Base-by-base conservation (phyloP, 73 alveolate genomes). In the Symbiodinium natans region DNA sequence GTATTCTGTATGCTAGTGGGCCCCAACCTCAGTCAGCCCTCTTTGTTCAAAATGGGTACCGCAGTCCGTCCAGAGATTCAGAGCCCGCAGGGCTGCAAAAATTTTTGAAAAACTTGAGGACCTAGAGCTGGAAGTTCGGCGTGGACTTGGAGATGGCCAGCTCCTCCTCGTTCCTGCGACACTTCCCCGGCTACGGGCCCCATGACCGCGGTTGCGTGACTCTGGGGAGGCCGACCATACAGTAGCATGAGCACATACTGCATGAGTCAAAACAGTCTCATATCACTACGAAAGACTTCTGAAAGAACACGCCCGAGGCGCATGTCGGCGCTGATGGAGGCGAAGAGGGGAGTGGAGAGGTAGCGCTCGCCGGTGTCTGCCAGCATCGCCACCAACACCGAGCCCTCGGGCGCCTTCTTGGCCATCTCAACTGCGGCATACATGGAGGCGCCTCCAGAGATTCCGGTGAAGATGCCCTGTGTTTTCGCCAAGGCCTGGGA, bases 281-380 rank as follows among this genome's bases (percentile, higher is more conserved):
- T n/a, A n/a, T n/a, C n/a, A n/a, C n/a, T n/a, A n/a, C n/a, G n/a
- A n/a, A n/a, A n/a, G n/a, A n/a, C n/a, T n/a, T n/a, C n/a, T n/a
- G n/a, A n/a, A n/a, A n/a, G n/a, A n/a, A n/a, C n/a, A n/a, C n/a
- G n/a, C n/a, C n/a, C 97, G 54, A 68, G 87, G 40, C 73, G 42
- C 98, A 92, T 92, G 36, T 92, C 98, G 25, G 98, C 99, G 31
- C 77, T 40, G 73, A 77, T 82, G 83, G 86, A 46, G 15, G 93
- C 99, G 41, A 93, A 93, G 71, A 93, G 75, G 1, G 93, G 93
- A 10, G 99, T 93, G 56, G 93, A 82, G 74, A 93, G 74, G 39
- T 93, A 93, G 33, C 99, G 99, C 99, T 93, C 99, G 21, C 92
- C 99, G 73, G 99, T 93, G 99, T 93, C 99, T 25, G 92, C 99